Base-by-base conservation (phyloP, 73 alveolate genomes). In the Effrenium voratum region DNA sequence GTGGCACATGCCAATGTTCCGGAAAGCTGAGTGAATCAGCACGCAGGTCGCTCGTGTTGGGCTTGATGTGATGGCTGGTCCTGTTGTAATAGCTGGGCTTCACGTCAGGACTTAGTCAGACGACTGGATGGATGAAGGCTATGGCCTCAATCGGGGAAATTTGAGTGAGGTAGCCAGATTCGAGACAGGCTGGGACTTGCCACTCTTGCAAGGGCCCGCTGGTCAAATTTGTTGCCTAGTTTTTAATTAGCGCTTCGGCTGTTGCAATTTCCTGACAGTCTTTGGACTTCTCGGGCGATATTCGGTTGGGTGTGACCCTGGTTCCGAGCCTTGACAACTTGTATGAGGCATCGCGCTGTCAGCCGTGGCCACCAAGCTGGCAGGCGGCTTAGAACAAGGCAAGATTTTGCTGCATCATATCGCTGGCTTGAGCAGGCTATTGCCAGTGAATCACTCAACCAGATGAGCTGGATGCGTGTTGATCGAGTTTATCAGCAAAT, bases 341-440 rank as follows among this genome's bases (percentile, higher is more conserved):
- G 16, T 30, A 6, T 24, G 60, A 76, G 92, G 92, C 92, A 82
- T 82, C 49, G 92, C 92, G 75, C 34, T 82, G 92, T 82, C 92
- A 60, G 73, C 72, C 38, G 92, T 82, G 16, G 92, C 92, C 75
- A 49, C 75, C 73, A 82, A 82, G 49, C 34, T 82, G 92, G 92
- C 52, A 44, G n/a, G 91, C 13, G n/a, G 26, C 91, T 80, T 32
- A 6, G 34, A 28, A 24, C 30, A 22, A 28, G 41, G 30, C 43
- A 16, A 66, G 34, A 0, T 75, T 75, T 4, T 75, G 19, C 19
- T 15, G 30, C 43, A 0, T 43, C 43, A 24, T 3, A 16, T 2
- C 34, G 24, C 43, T 22, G 38, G 49, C 10, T 46, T 15, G n/a
- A 10, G 49, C 13, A 30, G 83, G 28, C 38, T n/a, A 34, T 45